Evolutionary conservation across 495 filamentous ascomycete genomes (phyloP).

Genomic region (Usnea hakonensis): DNA sequence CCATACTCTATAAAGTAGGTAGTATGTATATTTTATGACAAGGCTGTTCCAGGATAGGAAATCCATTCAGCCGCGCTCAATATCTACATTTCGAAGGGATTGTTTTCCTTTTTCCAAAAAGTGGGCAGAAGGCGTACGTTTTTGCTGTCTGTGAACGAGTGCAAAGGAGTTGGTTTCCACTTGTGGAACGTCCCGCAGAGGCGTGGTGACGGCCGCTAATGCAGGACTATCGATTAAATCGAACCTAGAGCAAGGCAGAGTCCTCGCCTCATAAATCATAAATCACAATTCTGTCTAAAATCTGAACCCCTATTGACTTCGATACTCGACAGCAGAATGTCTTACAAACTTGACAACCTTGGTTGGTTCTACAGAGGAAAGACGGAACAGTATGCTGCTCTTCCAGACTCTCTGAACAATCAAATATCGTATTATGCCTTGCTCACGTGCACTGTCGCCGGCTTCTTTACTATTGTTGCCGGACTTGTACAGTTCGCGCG

Average conservation of each 20-base stretch:
- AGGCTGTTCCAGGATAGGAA: too few relatives aligned
- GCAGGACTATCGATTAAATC: not conserved
- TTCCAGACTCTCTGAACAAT: not conserved
- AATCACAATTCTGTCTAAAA: not conserved
- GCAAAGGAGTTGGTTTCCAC: too few relatives aligned
- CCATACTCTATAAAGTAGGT: too few relatives aligned
- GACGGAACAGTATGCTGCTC: not conserved
- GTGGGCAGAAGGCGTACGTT: too few relatives aligned
- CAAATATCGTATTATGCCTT: constrained; percentile 2
- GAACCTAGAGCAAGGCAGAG: too few relatives aligned
- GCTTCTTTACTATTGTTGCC: constrained; percentile 32
- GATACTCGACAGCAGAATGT: constrained; percentile 3
- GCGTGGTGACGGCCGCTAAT: not conserved
- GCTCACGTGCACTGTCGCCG: constrained; percentile 2
- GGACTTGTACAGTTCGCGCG: constrained; percentile 54
- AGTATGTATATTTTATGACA: too few relatives aligned
- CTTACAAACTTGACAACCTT: constrained; percentile 14
- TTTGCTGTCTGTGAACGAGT: too few relatives aligned
- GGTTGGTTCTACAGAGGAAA: constrained; percentile 15
- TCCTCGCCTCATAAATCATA: too few relatives aligned
- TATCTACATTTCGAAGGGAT: too few relatives aligned
- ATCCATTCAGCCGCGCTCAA: too few relatives aligned
- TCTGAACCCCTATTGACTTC: not conserved
- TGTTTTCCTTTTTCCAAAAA: too few relatives aligned
- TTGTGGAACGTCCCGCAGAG: not conserved